A percentile compares a stretch with the other conserved stretches of the same genome.
These are phyloP conservation scores for Athelia sp. DNA, from an alignment of 1,284 basidiomycete genomes.

Conservation along the genomic window DNA sequence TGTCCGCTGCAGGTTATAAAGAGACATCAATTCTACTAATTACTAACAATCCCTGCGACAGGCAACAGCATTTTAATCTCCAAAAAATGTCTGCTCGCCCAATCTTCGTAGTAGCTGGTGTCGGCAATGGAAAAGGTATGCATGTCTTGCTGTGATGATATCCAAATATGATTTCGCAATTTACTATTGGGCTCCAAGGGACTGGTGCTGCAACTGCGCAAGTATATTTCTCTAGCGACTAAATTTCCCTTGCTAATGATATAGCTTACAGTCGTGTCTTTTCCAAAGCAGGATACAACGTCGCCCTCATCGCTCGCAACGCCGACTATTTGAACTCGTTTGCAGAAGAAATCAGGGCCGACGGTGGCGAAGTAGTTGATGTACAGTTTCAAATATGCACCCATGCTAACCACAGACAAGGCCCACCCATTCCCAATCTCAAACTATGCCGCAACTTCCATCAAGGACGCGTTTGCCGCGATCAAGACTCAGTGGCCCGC, in stretches of 20 bases:
- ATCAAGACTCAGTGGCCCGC: constrained; percentile 50
- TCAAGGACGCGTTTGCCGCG: constrained; percentile 48
- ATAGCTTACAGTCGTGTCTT: constrained; percentile 48
- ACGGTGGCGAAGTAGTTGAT: constrained; percentile 53
- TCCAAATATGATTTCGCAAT: too few species aligned
- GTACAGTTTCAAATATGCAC: not conserved
- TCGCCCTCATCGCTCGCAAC: constrained; percentile 65
- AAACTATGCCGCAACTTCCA: constrained; percentile 48
- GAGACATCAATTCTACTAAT: too few species aligned
- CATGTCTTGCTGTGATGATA: not conserved
- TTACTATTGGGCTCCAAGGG: too few species aligned
- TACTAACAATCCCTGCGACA: too few species aligned
- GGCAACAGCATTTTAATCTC: too few species aligned
- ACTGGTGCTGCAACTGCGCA: too few species aligned
- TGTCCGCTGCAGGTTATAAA: too few species aligned
- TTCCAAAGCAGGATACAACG: constrained; percentile 58
- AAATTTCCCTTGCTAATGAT: too few species aligned
- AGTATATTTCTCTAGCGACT: too few species aligned
- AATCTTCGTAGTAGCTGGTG: not conserved
- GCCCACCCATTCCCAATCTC: constrained; percentile 56
- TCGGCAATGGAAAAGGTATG: not conserved
- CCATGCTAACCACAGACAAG: constrained; percentile 24
- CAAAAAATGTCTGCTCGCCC: not conserved
- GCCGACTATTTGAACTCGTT: constrained; percentile 46
- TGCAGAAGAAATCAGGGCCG: constrained; percentile 47